Evolutionary conservation across 129 eudicot genomes (phyloP), one percentile per base, ranked within the genome.

Genomic region (Dittrichia graveolens): DNA sequence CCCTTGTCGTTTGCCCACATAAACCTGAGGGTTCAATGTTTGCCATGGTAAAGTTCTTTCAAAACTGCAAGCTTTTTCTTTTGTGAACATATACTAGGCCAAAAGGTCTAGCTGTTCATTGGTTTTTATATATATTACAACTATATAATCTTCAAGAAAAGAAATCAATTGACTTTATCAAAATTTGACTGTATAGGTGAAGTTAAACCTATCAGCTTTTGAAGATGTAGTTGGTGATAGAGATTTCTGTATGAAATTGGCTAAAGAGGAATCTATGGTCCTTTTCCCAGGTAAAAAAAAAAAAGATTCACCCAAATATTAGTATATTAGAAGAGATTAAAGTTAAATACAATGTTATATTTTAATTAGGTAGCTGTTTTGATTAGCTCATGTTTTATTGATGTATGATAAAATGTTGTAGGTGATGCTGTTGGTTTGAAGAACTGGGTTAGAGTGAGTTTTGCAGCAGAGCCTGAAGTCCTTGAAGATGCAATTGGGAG

Each of bases 161-260:
- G 63, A 53, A 52, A 14, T 49, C 9, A 14, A n/a, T n/a, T n/a
- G n/a, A n/a, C n/a, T n/a, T n/a, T n/a, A n/a, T n/a, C n/a, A n/a
- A 24, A 24, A 50, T 48, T 46, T 49, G 61, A 3, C 16, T 38
- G 48, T 72, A 54, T 67, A 88, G 95, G 83, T 82, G 54, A 85
- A 88, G 83, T 67, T 88, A 49, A 63, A 88, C 50, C 10, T 85
- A 42, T 46, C 83, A 4, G 60, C 56, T 19, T 72, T 88, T 65
- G 74, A 78, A 65, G 95, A 46, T 14, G 68, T 85, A 4, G 72
- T 47, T 6, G 85, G 83, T 70, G 95, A 85, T 61, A 71, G 83
- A 43, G 95, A 88, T 61, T 88, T 88, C 72, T 88, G 95, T 49
- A 68, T 61, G 65, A 88, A 85, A 81, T 73, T 88, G 78, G 95